Evolutionary conservation across 2,329 filamentous ascomycete species (phyloP), one percentile per base, ranked within the genome.

Genomic region (Botrytis medusae): DNA sequence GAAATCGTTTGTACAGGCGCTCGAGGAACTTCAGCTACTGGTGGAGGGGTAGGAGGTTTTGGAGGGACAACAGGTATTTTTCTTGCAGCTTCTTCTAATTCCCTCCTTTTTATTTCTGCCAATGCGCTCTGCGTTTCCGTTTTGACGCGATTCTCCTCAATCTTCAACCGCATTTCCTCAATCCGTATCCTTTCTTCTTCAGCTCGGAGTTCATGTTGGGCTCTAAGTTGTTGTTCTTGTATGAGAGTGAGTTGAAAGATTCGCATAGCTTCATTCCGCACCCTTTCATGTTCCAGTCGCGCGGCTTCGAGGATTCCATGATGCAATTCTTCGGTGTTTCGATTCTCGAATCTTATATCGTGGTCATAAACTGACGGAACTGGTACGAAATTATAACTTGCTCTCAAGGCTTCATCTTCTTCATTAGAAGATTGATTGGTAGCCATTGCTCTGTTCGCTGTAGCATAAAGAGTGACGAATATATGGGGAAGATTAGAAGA

Each of bases 251-350:
- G 81, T 74, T 86, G 82, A 72, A 84, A 86, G 10, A 85, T 85
- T 25, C 84, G 82, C 51, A 87, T 80, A 12, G 87, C 87, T 44
- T 82, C 82, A 71, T 86, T 82, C 42, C 87, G 86, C 18, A 95
- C 87, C 42, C 88, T 86, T 54, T 92, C 88, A 80, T 94, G 92
- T 78, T 91, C 88, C 22, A 85, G 85, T 67, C 89, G 88, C 6
- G 91, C 91, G 64, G 87, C 87, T 63, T 87, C 88, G 25, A 95
- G 86, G 22, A 91, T 91, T 77, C 90, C 87, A 59, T 73, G 65
- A 72, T 80, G 79, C 9, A 79, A 68, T 29, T 77, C 75, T 60
- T 78, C 75, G 25, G 72, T 67, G 51, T 78, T 78, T 42, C 75
- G 69, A 37, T 73, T 74, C 14, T 74, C 73, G 40, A 75, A 77